Evolutionary conservation across 768 basidiomycete species (phyloP), one percentile per base, ranked within the genome.

Genomic region (Pulveroboletus sp.): DNA sequence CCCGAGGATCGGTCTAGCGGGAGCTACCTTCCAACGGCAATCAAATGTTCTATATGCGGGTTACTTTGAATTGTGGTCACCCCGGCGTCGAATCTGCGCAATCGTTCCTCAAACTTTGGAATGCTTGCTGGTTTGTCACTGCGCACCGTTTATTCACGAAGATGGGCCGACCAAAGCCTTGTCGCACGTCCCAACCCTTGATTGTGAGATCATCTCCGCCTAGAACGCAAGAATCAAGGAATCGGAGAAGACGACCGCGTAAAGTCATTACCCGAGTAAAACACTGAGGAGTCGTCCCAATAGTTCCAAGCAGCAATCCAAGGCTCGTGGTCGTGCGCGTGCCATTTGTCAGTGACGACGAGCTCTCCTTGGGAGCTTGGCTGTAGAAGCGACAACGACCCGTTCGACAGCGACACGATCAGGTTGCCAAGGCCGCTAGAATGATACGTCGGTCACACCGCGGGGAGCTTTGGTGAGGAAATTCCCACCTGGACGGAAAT

Each of bases 251-350:
- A 27, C n/a, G 24, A 44, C 10, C 20, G 31, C 23, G 17, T 29
- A 13, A 47, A 29, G 29, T n/a, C 23, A 71, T 41, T 40, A 89
- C 93, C 94, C 11, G 92, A 92, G 71, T 90, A 97, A 5, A 96
- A 73, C 30, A 89, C 66, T n/a, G n/a, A n/a, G 59, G 83, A 81
- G 1, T 75, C 71, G 51, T 93, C 72, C 89, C 92, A 95, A 55
- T 86, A 84, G 60, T 97, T 80, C 85, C 92, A 98, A 1, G 88
- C 83, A 1, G 87, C 83, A 42, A 92, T 81, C 96, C 96, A 99
- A 1, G 94, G 88, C 63, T 99, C 96, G 59, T 84, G 83, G 49
- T 93, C 90, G 59, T 98, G 96, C 1, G 90, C 94, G 50, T 81
- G 73, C 93, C 93, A 98, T 2, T 74, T 75, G 22, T 78, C 68